Base-by-base conservation (phyloP, 2,329 filamentous ascomycete genomes). In the Lojkania enalia region DNA sequence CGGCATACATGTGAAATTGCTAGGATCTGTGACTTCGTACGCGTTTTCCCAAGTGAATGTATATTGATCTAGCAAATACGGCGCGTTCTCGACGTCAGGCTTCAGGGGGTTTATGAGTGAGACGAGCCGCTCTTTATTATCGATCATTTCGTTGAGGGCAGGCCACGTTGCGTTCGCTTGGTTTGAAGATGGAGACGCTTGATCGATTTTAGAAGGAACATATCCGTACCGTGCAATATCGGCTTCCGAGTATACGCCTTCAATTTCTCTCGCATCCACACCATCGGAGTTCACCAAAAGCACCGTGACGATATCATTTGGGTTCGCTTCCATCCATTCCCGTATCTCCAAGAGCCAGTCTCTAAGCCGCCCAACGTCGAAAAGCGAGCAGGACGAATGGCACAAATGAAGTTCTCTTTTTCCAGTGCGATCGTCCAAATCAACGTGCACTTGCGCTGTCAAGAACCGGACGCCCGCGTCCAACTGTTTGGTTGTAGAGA, bases 281-380 rank as follows among this genome's bases (percentile, higher is more conserved):
- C 76, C 70, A 61, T 85, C 82, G 15, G 79, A 79, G 70, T 88
- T 89, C 58, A 88, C 86, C 27, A 88, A 74, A 20, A 90, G 65
- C 11, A 90, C 64, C 2, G 87, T 90, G 13, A 90, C 80, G 15
- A 90, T 85, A 18, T 90, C 86, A 68, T 85, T 81, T 3, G 82
- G 77, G 65, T 90, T 81, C 11, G 62, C 61, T 56, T 83, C 79
- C 71, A 90, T 75, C 87, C 87, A 90, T 13, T 57, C 61, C 57
- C 80, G 82, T 61, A 90, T 80, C 21, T 75, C 70, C 5, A 61
- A 60, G 20, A 90, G 74, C 85, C 85, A 90, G 31, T 73, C 67
- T 47, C 78, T 71, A 35, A 90, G 70, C 3, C 77, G 70, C 0
- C 87, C 87, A 2, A 83, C 85, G 57, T 90, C 86, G 45, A 89